Base-by-base conservation (phyloP, 23 red algal species). In the Gracilaria domingensis region DNA sequence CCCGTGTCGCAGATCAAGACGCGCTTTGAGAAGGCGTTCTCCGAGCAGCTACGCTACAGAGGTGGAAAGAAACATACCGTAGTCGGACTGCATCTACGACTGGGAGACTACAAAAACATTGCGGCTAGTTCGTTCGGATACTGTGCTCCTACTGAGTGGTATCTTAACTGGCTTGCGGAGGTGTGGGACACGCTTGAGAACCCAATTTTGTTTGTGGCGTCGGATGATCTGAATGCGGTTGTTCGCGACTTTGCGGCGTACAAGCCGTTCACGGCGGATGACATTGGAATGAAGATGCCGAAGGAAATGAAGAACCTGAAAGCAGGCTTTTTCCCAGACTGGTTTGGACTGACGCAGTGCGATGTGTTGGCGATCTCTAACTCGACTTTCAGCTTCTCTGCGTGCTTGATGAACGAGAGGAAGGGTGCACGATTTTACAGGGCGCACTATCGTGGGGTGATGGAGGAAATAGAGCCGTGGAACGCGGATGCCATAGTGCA, bases 61-160 rank as follows among this genome's bases (percentile, higher is more conserved):
- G 79, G 59, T 23, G 82, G 90, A 21, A 56, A 56, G 23, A 86
- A 82, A 14, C 80, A 83, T 73, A 99, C 97, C 14, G 82, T 99
- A 0, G 97, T 99, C 4, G 97, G 97, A 13, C 77, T 94, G 13
- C 97, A 99, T 81, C 67, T 99, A 4, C 97, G 97, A 37, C 66
- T 99, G 38, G 97, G 97, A n/a, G 97, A 99, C 51, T 99, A 99
- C 77, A 93, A 99, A 84, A 96, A 95, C 77, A 99, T 99, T 74
- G 87, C 94, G 1, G 97, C 97, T 29, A 91, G 84, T 61, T 96
- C 97, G 16, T 99, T 99, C 73, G 97, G 97, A 21, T 99, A 99
- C 76, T 96, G 94, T 39, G 97, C 97, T 3, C 97, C 97, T 33
- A 99, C 94, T 12, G 61, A 69, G 42, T 99, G 97, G 97, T 99